These are phyloP conservation scores for Trichopus zeylanicus DNA, from an alignment of 116 monocot species.

Conservation along the genomic window DNA sequence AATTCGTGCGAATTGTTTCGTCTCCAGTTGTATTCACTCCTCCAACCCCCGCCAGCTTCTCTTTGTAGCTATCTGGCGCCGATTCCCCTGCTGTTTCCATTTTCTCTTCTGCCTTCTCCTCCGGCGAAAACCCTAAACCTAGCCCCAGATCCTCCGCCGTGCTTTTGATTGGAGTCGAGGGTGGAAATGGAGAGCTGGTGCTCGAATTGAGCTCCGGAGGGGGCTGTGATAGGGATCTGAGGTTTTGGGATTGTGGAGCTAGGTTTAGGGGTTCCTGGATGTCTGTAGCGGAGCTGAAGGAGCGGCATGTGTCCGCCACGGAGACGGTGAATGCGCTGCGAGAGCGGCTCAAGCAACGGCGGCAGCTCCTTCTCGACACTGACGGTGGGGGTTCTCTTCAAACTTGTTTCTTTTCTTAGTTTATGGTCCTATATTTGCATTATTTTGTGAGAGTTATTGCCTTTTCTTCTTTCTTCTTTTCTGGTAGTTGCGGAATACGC, in stretches of 20 bases:
- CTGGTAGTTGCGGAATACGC: constrained; percentile 66
- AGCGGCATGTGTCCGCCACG: constrained; percentile 72
- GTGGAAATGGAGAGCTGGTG: not conserved
- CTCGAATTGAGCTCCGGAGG: constrained; percentile 8
- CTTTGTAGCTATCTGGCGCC: too few relatives aligned
- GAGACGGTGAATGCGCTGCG: constrained; percentile 62
- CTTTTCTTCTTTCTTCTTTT: constrained; percentile 2
- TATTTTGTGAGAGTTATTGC: not conserved
- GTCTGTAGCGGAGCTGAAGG: constrained; percentile 85
- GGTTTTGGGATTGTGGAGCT: not conserved
- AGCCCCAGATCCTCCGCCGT: not conserved
- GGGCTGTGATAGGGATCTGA: not conserved
- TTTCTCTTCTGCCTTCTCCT: not conserved
- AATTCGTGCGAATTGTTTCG: too few relatives aligned
- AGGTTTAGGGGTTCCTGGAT: constrained; percentile 17
- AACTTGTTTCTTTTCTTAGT: not conserved
- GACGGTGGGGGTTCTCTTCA: constrained; percentile 41
- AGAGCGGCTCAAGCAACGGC: constrained; percentile 58
- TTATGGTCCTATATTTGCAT: constrained; percentile 1
- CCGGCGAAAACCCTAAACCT: constrained; percentile 1
- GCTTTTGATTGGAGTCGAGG: not conserved
- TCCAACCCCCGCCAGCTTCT: too few relatives aligned
- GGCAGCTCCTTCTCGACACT: constrained; percentile 75
- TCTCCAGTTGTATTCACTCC: too few relatives aligned
- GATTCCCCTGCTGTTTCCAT: not conserved